Evolutionary conservation across 345 rosid species (phyloP), one percentile per base, ranked within the genome.

Genomic region (Garcia nutans): DNA sequence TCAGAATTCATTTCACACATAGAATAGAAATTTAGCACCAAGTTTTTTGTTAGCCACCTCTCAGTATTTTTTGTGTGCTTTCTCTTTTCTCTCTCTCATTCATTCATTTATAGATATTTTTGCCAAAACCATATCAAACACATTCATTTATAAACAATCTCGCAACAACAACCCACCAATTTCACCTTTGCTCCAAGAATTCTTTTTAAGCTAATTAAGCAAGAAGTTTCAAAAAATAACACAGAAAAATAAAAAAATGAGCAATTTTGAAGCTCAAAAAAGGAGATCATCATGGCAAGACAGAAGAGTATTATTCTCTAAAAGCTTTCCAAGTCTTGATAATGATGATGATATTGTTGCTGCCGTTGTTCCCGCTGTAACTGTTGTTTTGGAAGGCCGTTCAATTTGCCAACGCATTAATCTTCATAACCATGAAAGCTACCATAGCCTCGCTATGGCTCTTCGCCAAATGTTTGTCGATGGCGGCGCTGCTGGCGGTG

Each of bases 311-410:
- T 33, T 77, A 20, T 37, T 77, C 60, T 73, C 80, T 67, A 76
- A 47, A 66, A 58, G 65, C 20, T 88, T 84, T 73, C 87, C 81
- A 26, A 73, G 81, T 22, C 82, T 84, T 4, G 85, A 84, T 6
- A n/a, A n/a, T n/a, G 90, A 83, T 4, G 93, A 93, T 41, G 89
- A 86, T 88, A 82, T 92, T n/a, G 80, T 92, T 28, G 88, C 93
- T 33, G 74, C 85, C 4, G 86, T 92, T 22, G 86, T 90, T 65
- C 98, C 98, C 1, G 88, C 94, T 15, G 97, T 93, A 8, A 92
- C 97, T 0, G 98, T 92, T 61, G 96, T 85, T 45, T 90, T 92
- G 0, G 97, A 93, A 77, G 98, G 98, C 73, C 93, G 98, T 55
- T 87, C 97, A 41, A 93, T 93, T 79, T 90, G 98, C 84, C 98